Evolutionary conservation across 2,329 filamentous ascomycete species (phyloP), one percentile per base, ranked within the genome.

Genomic region (Xylariaceae sp.): DNA sequence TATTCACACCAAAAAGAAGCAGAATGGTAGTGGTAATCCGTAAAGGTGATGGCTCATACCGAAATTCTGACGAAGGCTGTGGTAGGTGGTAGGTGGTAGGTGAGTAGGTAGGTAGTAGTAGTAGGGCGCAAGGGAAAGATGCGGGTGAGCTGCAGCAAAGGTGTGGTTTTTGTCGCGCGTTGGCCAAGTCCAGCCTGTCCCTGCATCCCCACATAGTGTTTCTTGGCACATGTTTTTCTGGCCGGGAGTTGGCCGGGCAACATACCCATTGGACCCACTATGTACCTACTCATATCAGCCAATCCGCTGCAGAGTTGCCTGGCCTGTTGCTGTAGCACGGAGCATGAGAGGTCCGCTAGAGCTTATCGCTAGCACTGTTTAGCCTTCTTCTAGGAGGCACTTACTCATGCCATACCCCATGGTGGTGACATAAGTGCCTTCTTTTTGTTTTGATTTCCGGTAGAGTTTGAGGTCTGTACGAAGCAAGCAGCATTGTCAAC

Each of bases 21-120:
- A 30, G 23, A 64, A 64, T 50, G 65, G 23, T 67, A 70, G 65
- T 63, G 55, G 66, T 67, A 67, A 30, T 30, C 23, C 23, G 23
- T 30, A 30, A 30, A 30, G 23, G 23, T 30, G 66, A 51, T 72
- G 64, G 67, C 67, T 67, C 61, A 66, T 70, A 70, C 69, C 58
- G 64, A 68, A 72, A 30, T 30, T 30, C 23, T 70, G 70, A 68
- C n/a, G 68, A 71, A 68, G 65, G 58, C 75, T 72, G 71, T 66
- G 70, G 72, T 30, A 30, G 23, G 23, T 30, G 17, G 17, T 18
- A 30, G 23, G 23, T 30, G 17, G 17, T 18, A 30, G 23, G 23
- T 30, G 23, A 30, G 23, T 30, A 4, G 23, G 23, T 30, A 30
- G 23, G 23, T 30, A 30, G 23, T 18, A 18, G 5, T 30, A 30